phyloP scores from a whole-genome alignment of 164 flowering plant species.

The Malania oleifera region DNA sequence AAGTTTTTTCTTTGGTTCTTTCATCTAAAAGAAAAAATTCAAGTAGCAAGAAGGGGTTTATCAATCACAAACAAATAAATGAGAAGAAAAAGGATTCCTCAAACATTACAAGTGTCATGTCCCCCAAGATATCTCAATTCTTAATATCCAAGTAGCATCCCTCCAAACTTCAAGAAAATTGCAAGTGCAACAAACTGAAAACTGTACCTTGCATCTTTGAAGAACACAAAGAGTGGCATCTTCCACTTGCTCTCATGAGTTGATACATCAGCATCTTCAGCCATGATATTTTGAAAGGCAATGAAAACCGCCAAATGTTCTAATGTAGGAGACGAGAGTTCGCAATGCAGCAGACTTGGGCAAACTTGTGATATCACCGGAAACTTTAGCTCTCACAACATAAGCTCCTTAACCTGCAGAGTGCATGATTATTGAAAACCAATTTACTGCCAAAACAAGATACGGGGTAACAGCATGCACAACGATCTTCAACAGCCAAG shows the following conservation, averaged over 20 bases:
- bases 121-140: no score
- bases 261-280: slow-evolving; percentile 12
- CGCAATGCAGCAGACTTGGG: not conserved
- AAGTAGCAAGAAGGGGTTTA: not conserved
- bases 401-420: not conserved
- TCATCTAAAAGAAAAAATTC: not conserved
- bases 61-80: not conserved
- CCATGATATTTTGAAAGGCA: slow-evolving; percentile 19
- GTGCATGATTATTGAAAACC: not conserved
- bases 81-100: no score
- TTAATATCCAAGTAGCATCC: no score
- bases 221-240: slow-evolving; percentile 45
- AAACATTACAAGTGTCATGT: no score
- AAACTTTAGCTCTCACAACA: not conserved
- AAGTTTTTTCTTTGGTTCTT: not conserved
- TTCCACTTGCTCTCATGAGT: slow-evolving; percentile 18
- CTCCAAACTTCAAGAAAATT: not conserved
- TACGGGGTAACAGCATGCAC: not conserved
- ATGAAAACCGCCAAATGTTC: not conserved
- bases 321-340: not conserved
- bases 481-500: not conserved
- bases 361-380: not conserved
- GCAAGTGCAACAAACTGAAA: not conserved
- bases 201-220: slow-evolving; percentile 50
- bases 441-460: no score